Percentiles rank a stretch among this genome's conserved stretches.
Evolutionary conservation across 2,329 filamentous ascomycete species (phyloP).

Genomic region (Parastagonospora avenae): DNA sequence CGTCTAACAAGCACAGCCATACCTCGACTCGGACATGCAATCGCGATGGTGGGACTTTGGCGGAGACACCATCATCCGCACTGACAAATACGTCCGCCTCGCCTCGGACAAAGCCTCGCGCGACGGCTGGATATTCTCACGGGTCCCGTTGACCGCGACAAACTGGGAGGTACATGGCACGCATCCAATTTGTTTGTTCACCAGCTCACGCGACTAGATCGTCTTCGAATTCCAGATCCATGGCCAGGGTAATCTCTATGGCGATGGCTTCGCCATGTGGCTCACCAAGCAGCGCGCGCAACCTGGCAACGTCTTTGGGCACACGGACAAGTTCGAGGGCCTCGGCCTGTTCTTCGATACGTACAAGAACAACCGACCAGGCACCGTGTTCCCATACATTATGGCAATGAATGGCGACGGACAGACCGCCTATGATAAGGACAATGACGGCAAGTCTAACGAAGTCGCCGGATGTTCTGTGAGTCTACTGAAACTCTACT

Average conservation of each 20-base stretch:
- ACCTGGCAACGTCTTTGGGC: constrained; percentile 84
- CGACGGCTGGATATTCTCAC: constrained; percentile 90
- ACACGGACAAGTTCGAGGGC: constrained; percentile 86
- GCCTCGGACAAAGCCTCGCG: constrained; percentile 90
- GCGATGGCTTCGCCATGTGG: constrained; percentile 98
- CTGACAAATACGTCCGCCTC: constrained; percentile 84
- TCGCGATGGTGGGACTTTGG: constrained; percentile 99
- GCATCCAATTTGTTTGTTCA: background rate
- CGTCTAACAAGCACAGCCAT: constrained; percentile 67
- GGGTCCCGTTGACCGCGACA: constrained; percentile 91
- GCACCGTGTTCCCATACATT: constrained; percentile 93
- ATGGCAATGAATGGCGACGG: constrained; percentile 99
- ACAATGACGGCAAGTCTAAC: constrained; percentile 89
- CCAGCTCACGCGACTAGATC: constrained; percentile 59
- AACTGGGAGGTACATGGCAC: constrained; percentile 78
- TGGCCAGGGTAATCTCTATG: constrained; percentile 86
- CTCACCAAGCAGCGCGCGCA: constrained; percentile 89
- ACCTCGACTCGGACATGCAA: constrained; percentile 97
- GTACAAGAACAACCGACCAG: constrained; percentile 98
- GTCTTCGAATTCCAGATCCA: constrained; percentile 95
- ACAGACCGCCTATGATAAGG: constrained; percentile 85
- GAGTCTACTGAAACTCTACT: constrained; percentile 34
- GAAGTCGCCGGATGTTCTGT: constrained; percentile 93
- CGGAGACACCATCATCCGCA: constrained; percentile 84
- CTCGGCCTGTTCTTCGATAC: constrained; percentile 96